Evolutionary conservation across 179 eudicot genomes (phyloP), one percentile per base, ranked within the genome.

Genomic region (Silene noctiflora): DNA sequence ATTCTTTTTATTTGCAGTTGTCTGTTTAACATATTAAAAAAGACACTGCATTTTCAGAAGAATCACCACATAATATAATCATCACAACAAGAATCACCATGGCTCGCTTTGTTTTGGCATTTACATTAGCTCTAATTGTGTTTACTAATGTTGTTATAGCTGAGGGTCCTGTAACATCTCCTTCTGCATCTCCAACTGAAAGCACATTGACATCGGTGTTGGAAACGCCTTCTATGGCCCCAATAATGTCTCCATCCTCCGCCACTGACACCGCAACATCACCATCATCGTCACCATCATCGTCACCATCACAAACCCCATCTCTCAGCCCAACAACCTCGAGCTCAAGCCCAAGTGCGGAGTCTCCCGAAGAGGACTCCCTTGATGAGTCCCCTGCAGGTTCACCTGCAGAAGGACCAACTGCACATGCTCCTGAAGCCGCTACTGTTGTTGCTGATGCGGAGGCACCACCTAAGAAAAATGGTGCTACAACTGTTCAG

Each of bases 1-100:
- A 78, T 78, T 78, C 81, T 78, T 78, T 78, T 73, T 73, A 59
- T 78, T 78, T 78, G 81, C 81, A 78, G 74, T 67, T 73, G 81
- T 78, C 81, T 78, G 13, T 69, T 56, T 42, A 67, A 3, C 16
- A 56, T 12, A n/a, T 19, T 9, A 73, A 25, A 53, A 59, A 76
- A 21, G 72, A 72, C 17, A 78, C 76, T 78, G 81, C 81, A 78
- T 72, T 39, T 72, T 78, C 81, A 29, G 39, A 72, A 53, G 77
- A 72, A 78, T 78, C 81, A 77, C 17, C 67, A 67, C 13, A 65
- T 4, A n/a, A 67, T 6, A 2, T 4, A 67, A 2, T 0, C 3
- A 7, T 0, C 39, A 33, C 4, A 67, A 44, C n/a, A 69, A n/a
- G n/a, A n/a, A n/a, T n/a, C n/a, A 44, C 9, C 73, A 69, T 69